phyloP scores from a whole-genome alignment of 768 basidiomycete species.

The Crucibulum laeve region DNA sequence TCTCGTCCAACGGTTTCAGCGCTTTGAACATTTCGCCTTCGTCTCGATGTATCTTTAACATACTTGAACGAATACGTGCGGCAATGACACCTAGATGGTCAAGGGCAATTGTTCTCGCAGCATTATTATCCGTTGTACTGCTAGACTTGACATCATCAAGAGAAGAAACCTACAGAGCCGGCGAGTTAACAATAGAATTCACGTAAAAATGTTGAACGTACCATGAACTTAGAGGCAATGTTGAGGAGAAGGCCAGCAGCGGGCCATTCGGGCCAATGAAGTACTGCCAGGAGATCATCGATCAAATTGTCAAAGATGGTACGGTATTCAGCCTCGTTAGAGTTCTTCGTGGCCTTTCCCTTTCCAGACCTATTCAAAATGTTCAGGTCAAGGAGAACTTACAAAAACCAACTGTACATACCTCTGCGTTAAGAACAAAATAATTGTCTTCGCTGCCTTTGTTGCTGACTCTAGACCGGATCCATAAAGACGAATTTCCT shows the following conservation, averaged over 20 bases:
- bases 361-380: slow-evolving; percentile 64
- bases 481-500: slow-evolving; percentile 72
- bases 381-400: not conserved
- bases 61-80: slow-evolving; percentile 65
- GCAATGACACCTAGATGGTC: slow-evolving; percentile 95
- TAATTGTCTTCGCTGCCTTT: slow-evolving; percentile 81
- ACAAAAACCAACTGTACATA: slow-evolving; percentile 14
- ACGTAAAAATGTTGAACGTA: slow-evolving; percentile 22
- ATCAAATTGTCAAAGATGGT: slow-evolving; percentile 90
- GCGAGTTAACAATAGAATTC: not conserved
- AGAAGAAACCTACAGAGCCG: slow-evolving; percentile 57
- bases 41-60: slow-evolving; percentile 39
- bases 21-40: slow-evolving; percentile 27
- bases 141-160: slow-evolving; percentile 78
- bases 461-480: slow-evolving; percentile 77
- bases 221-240: slow-evolving; percentile 85
- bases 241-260: slow-evolving; percentile 79
- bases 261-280: slow-evolving; percentile 98
- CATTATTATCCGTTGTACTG: slow-evolving; percentile 68
- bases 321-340: slow-evolving; percentile 92
- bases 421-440: slow-evolving; percentile 72
- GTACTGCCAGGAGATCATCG: slow-evolving; percentile 78
- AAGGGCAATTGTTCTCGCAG: slow-evolving; percentile 83
- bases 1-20: slow-evolving; percentile 69
- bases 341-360: slow-evolving; percentile 82